Evolutionary conservation across 805 yeast genomes (phyloP), one percentile per base, ranked within the genome.

Genomic region (Scheffersomyces coipomensis): DNA sequence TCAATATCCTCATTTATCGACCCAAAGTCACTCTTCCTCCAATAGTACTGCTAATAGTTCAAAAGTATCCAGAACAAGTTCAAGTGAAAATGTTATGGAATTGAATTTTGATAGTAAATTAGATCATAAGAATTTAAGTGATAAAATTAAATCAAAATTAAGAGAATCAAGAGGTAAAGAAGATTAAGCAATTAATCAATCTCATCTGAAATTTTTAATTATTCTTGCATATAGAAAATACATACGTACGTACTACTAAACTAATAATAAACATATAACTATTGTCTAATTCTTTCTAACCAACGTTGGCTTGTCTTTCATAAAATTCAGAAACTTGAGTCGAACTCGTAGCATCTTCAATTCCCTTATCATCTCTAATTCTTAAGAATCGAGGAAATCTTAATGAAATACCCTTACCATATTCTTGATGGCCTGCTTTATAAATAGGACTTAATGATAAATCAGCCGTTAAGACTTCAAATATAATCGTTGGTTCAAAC

Each of bases 381-480:
- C 95, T 70, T 2, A 90, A 55, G 47, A 90, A 89, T 47, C 98
- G 69, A 2, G 98, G 98, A 54, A 90, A 90, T 50, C 98, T 69
- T 40, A 90, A 66, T 3, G 96, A 86, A 2, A 90, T 79, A 21
- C 98, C 98, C 56, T 82, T 82, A 1, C 88, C 95, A 42, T 81
- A 75, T 35, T 78, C 78, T 19, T 73, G 71, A 21, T 75, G 76
- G 4, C 93, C 96, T 0, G 97, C 95, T 54, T 88, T 88, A 60
- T 90, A 90, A 4, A 88, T 71, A 0, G 98, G 98, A 37, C 95
- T 84, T 41, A 88, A 72, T 0, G 96, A 85, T 37, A 90, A 71
- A 62, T 90, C 97, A 0, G 98, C 98, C 1, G 95, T 86, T 42
- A 87, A 68, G 1, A 90, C 95, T 62, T 90, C 98, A 68, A 93